Percentiles rank a stretch among this genome's conserved stretches.
Conservation (phyloP, 768 basidiomycete genomes). For the Mrakia frigida region DNA sequence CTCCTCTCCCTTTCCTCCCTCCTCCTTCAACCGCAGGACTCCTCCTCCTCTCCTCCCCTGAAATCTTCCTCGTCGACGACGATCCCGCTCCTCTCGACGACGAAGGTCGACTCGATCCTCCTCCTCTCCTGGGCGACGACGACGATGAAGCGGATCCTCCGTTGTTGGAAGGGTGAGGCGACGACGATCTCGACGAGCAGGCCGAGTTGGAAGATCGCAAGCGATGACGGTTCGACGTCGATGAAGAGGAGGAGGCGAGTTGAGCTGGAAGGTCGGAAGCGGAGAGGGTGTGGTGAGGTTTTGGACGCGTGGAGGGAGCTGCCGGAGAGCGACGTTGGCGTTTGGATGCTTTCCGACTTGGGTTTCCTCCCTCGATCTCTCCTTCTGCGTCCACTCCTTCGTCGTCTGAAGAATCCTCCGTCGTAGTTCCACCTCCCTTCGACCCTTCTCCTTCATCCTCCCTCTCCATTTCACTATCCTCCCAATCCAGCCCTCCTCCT, state of each 20-base stretch:
- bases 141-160: not conserved
- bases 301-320: conserved; percentile 31
- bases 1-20: conserved; percentile 21
- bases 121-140: not conserved
- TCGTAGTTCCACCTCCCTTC: not conserved
- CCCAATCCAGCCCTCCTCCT: not conserved
- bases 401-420: not conserved
- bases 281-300: conserved; percentile 34
- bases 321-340: conserved; percentile 32
- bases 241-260: conserved; percentile 30
- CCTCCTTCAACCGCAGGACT: conserved; percentile 2
- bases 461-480: conserved; percentile 3
- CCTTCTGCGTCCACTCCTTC: not conserved
- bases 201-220: conserved; percentile 31
- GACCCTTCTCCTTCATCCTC: conserved; percentile 3
- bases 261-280: conserved; percentile 1
- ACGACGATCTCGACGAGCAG: conserved; percentile 9
- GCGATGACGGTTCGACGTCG: conserved; percentile 33
- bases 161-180: not conserved
- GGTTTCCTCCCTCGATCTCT: conserved; percentile 35
- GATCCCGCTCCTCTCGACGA: not conserved
- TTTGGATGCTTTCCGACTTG: conserved; percentile 38
- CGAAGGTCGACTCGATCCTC: not conserved
- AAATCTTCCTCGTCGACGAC: not conserved
- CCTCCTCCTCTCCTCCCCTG: conserved; percentile 7